phyloP scores from a whole-genome alignment of 805 yeast genomes.

The Peterozyma toletana region DNA sequence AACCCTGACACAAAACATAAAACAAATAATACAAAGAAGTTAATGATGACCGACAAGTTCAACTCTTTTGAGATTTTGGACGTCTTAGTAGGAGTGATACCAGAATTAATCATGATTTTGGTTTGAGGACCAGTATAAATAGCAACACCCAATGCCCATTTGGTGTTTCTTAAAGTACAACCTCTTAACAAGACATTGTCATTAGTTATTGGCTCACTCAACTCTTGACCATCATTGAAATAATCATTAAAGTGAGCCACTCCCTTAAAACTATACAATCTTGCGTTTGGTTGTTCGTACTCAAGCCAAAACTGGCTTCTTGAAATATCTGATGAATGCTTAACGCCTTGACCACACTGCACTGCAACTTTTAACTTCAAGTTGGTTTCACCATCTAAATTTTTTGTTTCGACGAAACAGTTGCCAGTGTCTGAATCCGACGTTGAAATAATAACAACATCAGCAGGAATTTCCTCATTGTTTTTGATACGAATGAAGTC shows the following conservation, averaged over 20 bases:
- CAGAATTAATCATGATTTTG: slow-evolving; percentile 76
- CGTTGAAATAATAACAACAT: slow-evolving; percentile 57
- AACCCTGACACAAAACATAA: slow-evolving; percentile 67
- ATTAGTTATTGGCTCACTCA: slow-evolving; percentile 60
- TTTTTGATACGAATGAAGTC: slow-evolving; percentile 61
- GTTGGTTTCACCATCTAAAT: slow-evolving; percentile 77
- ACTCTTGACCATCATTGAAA: slow-evolving; percentile 24
- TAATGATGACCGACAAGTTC: slow-evolving; percentile 61
- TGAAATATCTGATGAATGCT: slow-evolving; percentile 40
- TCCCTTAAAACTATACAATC: slow-evolving; percentile 72
- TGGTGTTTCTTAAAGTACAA: slow-evolving; percentile 70
- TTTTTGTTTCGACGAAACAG: slow-evolving; percentile 72
- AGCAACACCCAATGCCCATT: slow-evolving; percentile 77
- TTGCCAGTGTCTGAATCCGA: slow-evolving; percentile 56
- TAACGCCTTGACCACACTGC: slow-evolving; percentile 42
- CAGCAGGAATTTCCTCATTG: slow-evolving; percentile 77
- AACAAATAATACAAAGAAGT: slow-evolving; percentile 56
- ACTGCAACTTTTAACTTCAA: slow-evolving; percentile 71
- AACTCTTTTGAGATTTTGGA: slow-evolving; percentile 70
- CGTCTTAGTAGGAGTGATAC: slow-evolving; percentile 70
- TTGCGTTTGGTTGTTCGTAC: slow-evolving; percentile 79
- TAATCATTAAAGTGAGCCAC: slow-evolving; percentile 37
- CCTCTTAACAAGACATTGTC: slow-evolving; percentile 71
- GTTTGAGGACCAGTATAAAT: slow-evolving; percentile 74
- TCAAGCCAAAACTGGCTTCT: slow-evolving; percentile 60